These are phyloP conservation scores for Penicillium subrubescens DNA, from an alignment of 495 filamentous ascomycete species.

Conservation along the genomic window DNA sequence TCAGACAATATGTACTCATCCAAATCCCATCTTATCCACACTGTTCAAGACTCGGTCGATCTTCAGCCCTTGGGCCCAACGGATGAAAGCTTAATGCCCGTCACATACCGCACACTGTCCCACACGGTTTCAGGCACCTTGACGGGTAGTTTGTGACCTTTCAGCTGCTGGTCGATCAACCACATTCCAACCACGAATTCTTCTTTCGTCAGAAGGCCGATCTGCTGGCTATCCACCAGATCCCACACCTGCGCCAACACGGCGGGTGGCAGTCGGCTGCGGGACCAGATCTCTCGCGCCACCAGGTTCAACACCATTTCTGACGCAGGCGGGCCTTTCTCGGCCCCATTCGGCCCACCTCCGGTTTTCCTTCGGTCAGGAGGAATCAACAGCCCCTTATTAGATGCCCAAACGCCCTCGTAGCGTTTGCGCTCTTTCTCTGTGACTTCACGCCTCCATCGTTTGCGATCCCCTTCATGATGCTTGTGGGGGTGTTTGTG, in stretches of 20 bases:
- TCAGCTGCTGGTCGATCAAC: slow-evolving; percentile 88
- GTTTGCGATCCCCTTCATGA: slow-evolving; percentile 79
- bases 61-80: slow-evolving; percentile 10
- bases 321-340: slow-evolving; percentile 30
- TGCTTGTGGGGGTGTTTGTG: slow-evolving; percentile 81
- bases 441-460: slow-evolving; percentile 80
- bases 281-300: slow-evolving; percentile 82
- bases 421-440: slow-evolving; percentile 84
- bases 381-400: slow-evolving; percentile 67
- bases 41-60: neutral
- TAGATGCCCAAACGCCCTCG: slow-evolving; percentile 95
- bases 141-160: slow-evolving; percentile 82
- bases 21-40: neutral
- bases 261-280: slow-evolving; percentile 68
- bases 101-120: slow-evolving; percentile 71
- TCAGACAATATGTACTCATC: neutral
- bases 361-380: slow-evolving; percentile 7
- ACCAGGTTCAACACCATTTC: slow-evolving; percentile 76
- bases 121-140: slow-evolving; percentile 82
- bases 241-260: slow-evolving; percentile 82
- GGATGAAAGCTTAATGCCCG: slow-evolving; percentile 39
- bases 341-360: slow-evolving; percentile 3
- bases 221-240: slow-evolving; percentile 68
- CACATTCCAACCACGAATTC: slow-evolving; percentile 97
- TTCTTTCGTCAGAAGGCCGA: slow-evolving; percentile 65